Percentiles rank a stretch among this genome's conserved stretches.
Evolutionary conservation across 2,329 filamentous ascomycete genomes (phyloP).

Genomic region (Pestalotiopsis sp.): DNA sequence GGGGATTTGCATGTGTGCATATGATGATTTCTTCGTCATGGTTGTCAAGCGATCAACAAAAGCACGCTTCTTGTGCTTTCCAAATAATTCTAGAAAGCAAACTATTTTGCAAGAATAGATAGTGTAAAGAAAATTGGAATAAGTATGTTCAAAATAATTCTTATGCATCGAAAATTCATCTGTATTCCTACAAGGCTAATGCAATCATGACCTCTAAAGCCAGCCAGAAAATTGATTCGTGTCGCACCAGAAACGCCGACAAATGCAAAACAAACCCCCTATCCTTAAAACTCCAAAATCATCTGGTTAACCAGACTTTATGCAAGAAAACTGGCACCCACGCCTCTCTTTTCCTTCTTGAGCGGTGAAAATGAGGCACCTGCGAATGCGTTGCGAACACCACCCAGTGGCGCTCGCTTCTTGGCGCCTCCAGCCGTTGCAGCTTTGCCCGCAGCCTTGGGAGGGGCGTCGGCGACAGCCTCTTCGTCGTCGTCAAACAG

Average conservation of each 20-base stretch:
- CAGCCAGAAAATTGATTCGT: neutral
- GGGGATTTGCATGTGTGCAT: neutral
- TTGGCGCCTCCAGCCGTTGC: constrained; percentile 21
- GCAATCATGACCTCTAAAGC: constrained; percentile 4
- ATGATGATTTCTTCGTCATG: neutral
- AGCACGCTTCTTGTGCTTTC: neutral
- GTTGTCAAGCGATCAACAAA: neutral
- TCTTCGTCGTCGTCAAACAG: constrained; percentile 74
- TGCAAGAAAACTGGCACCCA: constrained; percentile 62
- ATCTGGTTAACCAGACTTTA: constrained; percentile 27
- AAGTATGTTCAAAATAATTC: no score
- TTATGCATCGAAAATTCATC: constrained; percentile 4
- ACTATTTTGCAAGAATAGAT: neutral
- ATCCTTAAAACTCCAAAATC: constrained; percentile 7
- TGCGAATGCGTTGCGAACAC: constrained; percentile 51
- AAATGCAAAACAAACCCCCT: constrained; percentile 9
- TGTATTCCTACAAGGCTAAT: constrained; percentile 6
- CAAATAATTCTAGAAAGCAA: neutral
- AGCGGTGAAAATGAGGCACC: constrained; percentile 68
- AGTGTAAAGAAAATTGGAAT: no score
- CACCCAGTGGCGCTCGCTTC: constrained; percentile 40
- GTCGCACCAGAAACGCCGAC: constrained; percentile 9
- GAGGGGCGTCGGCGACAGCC: constrained; percentile 42
- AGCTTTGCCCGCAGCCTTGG: constrained; percentile 30
- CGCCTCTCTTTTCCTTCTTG: constrained; percentile 68